Evolutionary conservation across 148 eudicot species (phyloP), one percentile per base, ranked within the genome.

Genomic region (Amaranthus hypochondriacus): DNA sequence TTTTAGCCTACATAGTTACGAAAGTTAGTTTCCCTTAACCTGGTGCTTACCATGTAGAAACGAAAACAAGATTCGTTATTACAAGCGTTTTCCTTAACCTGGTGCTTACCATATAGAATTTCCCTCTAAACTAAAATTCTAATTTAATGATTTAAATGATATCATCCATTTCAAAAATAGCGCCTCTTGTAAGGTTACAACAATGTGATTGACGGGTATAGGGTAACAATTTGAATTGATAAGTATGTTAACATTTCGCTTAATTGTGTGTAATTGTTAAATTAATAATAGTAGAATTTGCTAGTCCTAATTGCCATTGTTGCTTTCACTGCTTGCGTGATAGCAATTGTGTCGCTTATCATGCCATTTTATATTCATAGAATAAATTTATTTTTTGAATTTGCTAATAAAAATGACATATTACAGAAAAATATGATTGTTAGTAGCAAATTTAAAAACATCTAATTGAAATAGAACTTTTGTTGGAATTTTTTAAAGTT

Each of bases 251-350:
- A 48, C 42, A 60, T 60, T 39, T 60, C 9, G n/a, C 55, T 48
- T 48, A 28, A 28, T 60, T 12, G 15, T 11, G 66, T 62, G 68
- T 62, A 55, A 39, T 62, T 73, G 7, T 51, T 50, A 62, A 43
- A 8, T 50, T 61, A 21, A 49, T 62, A 58, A 28, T 28, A 28
- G 39, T 28, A 28, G 47, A 21, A 65, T 3, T 14, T 11, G 61
- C 10, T 54, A 28, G 39, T 28, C 39, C 39, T 42, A 44, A 73
- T 62, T 72, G 42, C 60, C 49, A 14, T 28, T 14, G 60, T 52
- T 63, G 53, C 54, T 73, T 73, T 73, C 69, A 62, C 8, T 63
- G 8, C 8, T 18, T 63, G 9, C 59, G 54, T 73, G 62, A 74
- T 65, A 46, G 48, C 68, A 47, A 59, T 59, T 59, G 43, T 28